Conservation (phyloP, 1,284 basidiomycete genomes). For the Malassezia nana region DNA sequence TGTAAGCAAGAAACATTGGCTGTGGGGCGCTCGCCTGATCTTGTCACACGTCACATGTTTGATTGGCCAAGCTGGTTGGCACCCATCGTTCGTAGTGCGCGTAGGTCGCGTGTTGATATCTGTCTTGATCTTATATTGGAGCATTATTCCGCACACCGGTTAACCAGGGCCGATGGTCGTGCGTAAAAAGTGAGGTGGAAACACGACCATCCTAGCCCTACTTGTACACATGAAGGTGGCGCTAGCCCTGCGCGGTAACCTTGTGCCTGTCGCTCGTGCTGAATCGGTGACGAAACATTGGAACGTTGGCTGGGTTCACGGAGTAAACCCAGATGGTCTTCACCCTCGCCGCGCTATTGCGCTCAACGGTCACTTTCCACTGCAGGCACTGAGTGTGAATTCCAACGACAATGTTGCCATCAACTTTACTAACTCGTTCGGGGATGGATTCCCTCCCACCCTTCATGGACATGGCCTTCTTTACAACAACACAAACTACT, state of each 20-base stretch:
- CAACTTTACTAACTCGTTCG: conserved; percentile 17
- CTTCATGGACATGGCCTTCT: conserved; percentile 63
- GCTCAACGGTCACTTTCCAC: not conserved
- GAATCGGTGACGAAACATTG: not conserved
- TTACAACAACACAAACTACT: conserved; percentile 62
- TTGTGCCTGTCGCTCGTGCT: not conserved
- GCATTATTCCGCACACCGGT: not conserved
- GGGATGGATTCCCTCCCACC: conserved; percentile 14
- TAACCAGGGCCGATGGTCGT: not conserved
- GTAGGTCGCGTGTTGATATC: not conserved
- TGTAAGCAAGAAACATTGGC: not conserved
- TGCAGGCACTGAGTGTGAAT: conserved; percentile 13
- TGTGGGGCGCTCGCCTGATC: not conserved
- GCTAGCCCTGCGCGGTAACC: not conserved
- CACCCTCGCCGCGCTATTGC: not conserved
- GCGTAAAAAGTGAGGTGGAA: not conserved
- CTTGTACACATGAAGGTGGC: not conserved
- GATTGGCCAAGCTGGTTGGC: not conserved
- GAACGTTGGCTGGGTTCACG: not conserved
- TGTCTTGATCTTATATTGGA: not conserved
- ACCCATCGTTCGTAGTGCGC: not conserved
- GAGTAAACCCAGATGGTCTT: not conserved
- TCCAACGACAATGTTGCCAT: conserved; percentile 17
- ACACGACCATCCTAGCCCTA: too few relatives aligned
- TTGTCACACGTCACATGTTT: not conserved